Conservation (phyloP, 208 protist genomes). For the Naegleria gruberi region DNA sequence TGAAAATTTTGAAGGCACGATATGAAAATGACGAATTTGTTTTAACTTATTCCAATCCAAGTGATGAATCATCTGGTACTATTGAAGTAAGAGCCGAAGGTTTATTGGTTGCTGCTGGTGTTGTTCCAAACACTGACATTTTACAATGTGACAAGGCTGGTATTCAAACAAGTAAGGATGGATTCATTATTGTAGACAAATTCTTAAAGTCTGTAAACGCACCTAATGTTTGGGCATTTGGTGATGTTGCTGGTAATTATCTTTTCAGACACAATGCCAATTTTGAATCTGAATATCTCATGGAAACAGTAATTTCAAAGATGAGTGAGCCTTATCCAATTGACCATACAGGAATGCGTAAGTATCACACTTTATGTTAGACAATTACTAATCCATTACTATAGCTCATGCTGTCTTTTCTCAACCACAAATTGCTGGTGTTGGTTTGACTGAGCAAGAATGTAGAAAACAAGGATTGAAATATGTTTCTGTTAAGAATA, state of each 20-base stretch:
- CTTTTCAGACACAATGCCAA: conserved; percentile 37
- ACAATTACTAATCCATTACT: too few relatives aligned
- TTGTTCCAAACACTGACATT: conserved; percentile 26
- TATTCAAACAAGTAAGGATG: conserved; percentile 9
- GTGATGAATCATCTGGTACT: too few relatives aligned
- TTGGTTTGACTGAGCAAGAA: conserved; percentile 36
- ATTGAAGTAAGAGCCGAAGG: too few relatives aligned
- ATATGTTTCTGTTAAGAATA: conserved; percentile 30
- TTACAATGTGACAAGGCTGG: conserved; percentile 25
- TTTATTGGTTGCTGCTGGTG: conserved; percentile 25
- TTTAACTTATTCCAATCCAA: too few relatives aligned
- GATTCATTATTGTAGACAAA: conserved; percentile 37
- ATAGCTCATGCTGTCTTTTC: conserved; percentile 31
- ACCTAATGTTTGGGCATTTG: conserved; percentile 30
- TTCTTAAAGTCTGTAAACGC: conserved; percentile 23
- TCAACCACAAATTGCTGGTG: conserved; percentile 28
- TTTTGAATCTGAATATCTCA: conserved; percentile 31
- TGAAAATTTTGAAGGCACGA: neutral
- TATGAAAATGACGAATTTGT: neutral
- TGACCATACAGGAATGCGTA: conserved; percentile 33
- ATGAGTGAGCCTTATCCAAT: conserved; percentile 15
- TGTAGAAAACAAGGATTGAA: neutral
- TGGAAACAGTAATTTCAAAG: neutral
- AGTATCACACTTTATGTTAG: too few relatives aligned
- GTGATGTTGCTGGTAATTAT: conserved; percentile 34